Base-by-base conservation (phyloP, 2,329 filamentous ascomycete species). In the Clathrospora elynae region DNA sequence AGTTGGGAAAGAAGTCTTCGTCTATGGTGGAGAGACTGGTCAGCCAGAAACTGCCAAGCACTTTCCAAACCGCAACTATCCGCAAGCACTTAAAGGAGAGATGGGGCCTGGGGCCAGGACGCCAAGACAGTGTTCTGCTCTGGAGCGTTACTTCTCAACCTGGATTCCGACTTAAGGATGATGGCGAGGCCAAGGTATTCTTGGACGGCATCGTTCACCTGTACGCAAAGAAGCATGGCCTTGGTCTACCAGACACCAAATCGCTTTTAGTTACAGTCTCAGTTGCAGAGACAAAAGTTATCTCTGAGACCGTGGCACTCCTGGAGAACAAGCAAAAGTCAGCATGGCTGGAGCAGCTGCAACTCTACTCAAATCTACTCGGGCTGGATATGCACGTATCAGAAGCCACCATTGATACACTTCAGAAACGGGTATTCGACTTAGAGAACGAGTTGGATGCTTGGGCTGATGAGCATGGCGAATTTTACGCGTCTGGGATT, bases 1-100 rank as follows among this genome's bases (percentile, higher is more conserved):
- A 58, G 22, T 51, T 70, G 22, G 70, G 68, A 17, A 35, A 35
- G 20, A 24, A 35, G 19, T 17, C 32, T 35, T 24, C 32, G 9
- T 35, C 32, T 2, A 24, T 35, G 32, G 32, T 35, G 20, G 32
- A 24, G 20, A 24, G 20, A 25, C n/a, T 35, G 6, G 20, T 35
- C 2, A 24, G 20, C 20, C 20, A 24, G n/a, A 35, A 35, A n/a
- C 12, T 35, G 32, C 32, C 32, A 35, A 25, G 32, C n/a, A 17
- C 19, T 35, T 35, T 24, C 20, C 20, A 25, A 35, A 16, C n/a
- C 3, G 3, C 32, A 25, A 35, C 32, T 35, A 12, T 35, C 20
- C 32, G 32, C 19, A 24, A 35, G 32, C 12, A 24, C 19, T 11
- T 35, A 11, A 16, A 35, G 5, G 20, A 35, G n/a, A 35, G 12